Evolutionary conservation across 768 basidiomycete species (phyloP).

Genomic region (Pleurotus djamor): DNA sequence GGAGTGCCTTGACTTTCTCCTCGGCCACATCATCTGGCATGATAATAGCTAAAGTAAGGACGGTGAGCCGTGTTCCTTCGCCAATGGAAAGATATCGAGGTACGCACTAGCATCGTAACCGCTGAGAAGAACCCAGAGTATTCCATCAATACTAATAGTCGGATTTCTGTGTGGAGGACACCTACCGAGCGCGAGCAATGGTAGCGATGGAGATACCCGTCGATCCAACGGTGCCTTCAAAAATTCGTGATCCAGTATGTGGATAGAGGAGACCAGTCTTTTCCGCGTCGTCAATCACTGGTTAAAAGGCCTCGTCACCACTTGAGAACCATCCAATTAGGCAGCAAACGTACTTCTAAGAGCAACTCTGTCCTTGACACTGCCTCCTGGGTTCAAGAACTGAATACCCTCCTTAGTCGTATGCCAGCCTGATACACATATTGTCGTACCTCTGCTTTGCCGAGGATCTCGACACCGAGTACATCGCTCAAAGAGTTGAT

Average conservation of each 20-base stretch:
- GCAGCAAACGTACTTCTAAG: constrained; percentile 62
- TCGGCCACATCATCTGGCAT: constrained; percentile 89
- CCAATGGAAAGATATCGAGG: not conserved
- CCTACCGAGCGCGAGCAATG: constrained; percentile 82
- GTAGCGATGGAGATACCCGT: constrained; percentile 97
- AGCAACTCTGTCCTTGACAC: constrained; percentile 98
- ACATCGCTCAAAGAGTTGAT: constrained; percentile 91
- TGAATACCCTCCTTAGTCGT: constrained; percentile 22
- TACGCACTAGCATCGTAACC: constrained; percentile 84
- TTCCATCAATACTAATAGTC: not conserved
- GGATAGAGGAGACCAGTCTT: constrained; percentile 78
- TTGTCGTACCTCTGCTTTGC: constrained; percentile 81
- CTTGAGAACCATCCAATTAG: not conserved
- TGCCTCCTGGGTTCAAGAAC: constrained; percentile 97
- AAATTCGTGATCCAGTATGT: constrained; percentile 87
- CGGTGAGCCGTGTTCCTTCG: constrained; percentile 3
- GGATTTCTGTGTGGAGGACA: constrained; percentile 1
- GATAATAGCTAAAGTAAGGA: constrained; percentile 61
- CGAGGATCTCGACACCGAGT: constrained; percentile 91
- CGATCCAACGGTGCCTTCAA: constrained; percentile 96
- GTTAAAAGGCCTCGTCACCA: not conserved
- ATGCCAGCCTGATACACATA: no score
- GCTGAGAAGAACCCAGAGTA: constrained; percentile 36
- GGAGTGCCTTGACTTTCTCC: constrained; percentile 87
- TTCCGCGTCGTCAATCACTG: constrained; percentile 96